Evolutionary conservation across 805 yeast genomes (phyloP).

Genomic region (Diddensiella transvaalensis): DNA sequence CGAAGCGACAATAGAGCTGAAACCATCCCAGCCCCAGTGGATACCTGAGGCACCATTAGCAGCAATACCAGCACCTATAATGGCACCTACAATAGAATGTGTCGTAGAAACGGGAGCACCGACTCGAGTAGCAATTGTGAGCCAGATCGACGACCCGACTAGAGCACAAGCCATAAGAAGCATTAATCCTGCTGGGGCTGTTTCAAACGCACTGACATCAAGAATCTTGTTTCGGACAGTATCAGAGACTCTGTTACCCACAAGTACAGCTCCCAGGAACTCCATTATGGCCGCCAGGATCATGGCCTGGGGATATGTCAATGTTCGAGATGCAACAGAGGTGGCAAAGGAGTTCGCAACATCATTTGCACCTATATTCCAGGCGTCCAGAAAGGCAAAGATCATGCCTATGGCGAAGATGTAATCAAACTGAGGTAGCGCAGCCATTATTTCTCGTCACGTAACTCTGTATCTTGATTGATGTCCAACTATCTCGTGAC

Average conservation of each 20-base stretch:
- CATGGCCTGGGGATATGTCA: conserved; percentile 75
- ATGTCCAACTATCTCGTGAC: too few relatives aligned
- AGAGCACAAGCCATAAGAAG: conserved; percentile 71
- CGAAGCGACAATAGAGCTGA: conserved; percentile 68
- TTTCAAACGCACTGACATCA: conserved; percentile 45
- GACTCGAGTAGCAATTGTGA: conserved; percentile 58
- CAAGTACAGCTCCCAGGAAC: conserved; percentile 69
- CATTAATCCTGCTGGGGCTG: conserved; percentile 68
- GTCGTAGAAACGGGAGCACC: conserved; percentile 83
- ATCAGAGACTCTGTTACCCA: conserved; percentile 70
- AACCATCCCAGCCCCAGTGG: conserved; percentile 70
- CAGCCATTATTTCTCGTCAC: too few relatives aligned
- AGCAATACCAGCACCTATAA: conserved; percentile 72
- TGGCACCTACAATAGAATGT: conserved; percentile 73
- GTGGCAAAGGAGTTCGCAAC: conserved; percentile 80
- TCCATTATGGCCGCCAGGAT: conserved; percentile 65
- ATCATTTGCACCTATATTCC: conserved; percentile 57
- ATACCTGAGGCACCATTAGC: conserved; percentile 60
- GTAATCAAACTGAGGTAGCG: conserved; percentile 48
- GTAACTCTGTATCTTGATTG: too few relatives aligned
- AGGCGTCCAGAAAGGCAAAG: conserved; percentile 75
- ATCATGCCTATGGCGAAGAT: conserved; percentile 65
- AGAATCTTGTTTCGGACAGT: conserved; percentile 66
- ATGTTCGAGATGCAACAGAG: conserved; percentile 64
- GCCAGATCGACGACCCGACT: conserved; percentile 70